Evolutionary conservation across 345 rosid genomes (phyloP).

Genomic region (Aurinia saxatilis): DNA sequence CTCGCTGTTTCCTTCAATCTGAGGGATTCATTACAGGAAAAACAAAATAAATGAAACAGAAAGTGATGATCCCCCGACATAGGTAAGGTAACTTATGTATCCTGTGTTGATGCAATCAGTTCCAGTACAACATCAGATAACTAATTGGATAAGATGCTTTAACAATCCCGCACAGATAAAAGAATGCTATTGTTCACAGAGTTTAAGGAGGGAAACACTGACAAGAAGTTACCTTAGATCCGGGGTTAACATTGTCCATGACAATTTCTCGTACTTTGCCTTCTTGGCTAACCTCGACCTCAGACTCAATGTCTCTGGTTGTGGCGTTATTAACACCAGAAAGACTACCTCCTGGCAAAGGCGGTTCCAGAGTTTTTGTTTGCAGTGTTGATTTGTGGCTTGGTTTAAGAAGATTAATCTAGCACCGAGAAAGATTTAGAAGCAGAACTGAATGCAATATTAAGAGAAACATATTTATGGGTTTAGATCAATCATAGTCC

Average conservation of each 20-base stretch:
- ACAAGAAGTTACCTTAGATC: conserved; percentile 41
- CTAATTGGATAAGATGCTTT: neutral
- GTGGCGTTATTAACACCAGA: conserved; percentile 66
- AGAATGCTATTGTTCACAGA: neutral
- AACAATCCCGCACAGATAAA: neutral
- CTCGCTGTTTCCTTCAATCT: conserved; percentile 43
- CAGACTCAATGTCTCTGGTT: conserved; percentile 82
- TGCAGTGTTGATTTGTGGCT: conserved; percentile 86
- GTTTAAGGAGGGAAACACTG: neutral
- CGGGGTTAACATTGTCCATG: conserved; percentile 58
- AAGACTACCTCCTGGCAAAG: conserved; percentile 69
- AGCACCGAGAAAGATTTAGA: conserved; percentile 20
- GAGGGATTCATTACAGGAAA: conserved; percentile 38
- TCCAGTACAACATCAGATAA: neutral
- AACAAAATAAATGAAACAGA: neutral
- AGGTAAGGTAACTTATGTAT: conserved; percentile 2
- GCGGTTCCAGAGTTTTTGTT: conserved; percentile 47
- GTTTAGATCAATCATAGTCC: conserved; percentile 7
- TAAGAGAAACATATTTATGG: neutral
- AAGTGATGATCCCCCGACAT: neutral
- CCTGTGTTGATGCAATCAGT: neutral
- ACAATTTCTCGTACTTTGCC: conserved; percentile 85
- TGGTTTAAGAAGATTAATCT: conserved; percentile 92
- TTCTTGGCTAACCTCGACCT: conserved; percentile 66
- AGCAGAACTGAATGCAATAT: conserved; percentile 1